Evolutionary conservation across 306 rosid genomes (phyloP).

Genomic region (Gleditsia sinensis): DNA sequence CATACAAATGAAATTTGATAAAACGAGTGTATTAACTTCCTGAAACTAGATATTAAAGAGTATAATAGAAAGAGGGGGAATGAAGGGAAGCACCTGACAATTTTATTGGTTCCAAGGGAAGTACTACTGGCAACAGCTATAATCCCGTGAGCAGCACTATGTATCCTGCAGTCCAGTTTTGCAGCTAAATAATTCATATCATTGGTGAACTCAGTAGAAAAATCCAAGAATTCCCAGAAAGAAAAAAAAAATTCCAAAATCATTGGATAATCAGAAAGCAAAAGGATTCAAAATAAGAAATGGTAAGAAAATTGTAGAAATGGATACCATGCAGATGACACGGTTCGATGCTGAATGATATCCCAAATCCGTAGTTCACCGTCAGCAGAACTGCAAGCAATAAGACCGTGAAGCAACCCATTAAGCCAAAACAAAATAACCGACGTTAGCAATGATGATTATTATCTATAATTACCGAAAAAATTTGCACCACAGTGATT

Average conservation of each 20-base stretch:
- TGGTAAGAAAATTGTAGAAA: neutral
- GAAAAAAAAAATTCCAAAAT: neutral
- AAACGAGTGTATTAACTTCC: neutral
- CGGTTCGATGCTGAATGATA: slow-evolving; percentile 69
- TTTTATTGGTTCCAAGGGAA: slow-evolving; percentile 63
- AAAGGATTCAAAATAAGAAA: neutral
- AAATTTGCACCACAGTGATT: neutral
- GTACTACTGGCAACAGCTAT: slow-evolving; percentile 62
- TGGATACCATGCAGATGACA: slow-evolving; percentile 74
- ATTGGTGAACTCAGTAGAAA: neutral
- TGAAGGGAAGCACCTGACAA: slow-evolving; percentile 60
- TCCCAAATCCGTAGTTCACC: slow-evolving; percentile 95
- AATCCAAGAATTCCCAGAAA: neutral
- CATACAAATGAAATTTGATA: slow-evolving; percentile 31
- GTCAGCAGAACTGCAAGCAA: slow-evolving; percentile 66
- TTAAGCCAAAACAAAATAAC: neutral
- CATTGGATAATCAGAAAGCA: neutral
- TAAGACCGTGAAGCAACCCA: neutral
- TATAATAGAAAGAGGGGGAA: neutral
- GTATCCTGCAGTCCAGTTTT: slow-evolving; percentile 54
- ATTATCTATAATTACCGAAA: neutral
- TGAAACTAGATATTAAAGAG: neutral
- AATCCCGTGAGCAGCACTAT: slow-evolving; percentile 88
- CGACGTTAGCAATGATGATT: neutral
- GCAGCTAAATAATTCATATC: neutral